Percentiles rank a stretch among this genome's conserved stretches.
phyloP scores from a whole-genome alignment of 2,329 filamentous ascomycete species.

The Pseudogymnoascus sp. region DNA sequence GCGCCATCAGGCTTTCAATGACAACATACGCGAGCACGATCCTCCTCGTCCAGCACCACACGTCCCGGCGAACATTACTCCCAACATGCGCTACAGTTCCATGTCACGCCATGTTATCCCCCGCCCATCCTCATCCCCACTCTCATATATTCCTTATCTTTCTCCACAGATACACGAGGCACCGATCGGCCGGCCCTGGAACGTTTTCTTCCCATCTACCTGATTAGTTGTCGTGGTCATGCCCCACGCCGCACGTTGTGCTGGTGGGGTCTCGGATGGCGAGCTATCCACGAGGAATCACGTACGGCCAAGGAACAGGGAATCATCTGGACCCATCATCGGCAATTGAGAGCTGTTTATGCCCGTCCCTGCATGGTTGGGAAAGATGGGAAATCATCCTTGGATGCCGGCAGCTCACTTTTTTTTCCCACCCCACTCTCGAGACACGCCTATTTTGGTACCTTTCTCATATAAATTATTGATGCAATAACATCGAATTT shows the following conservation, averaged over 20 bases:
- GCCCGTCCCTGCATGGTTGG: background rate
- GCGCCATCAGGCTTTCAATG: background rate
- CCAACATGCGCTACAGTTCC: background rate
- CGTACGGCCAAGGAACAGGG: conserved; percentile 9
- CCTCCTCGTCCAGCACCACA: background rate
- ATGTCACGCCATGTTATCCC: background rate
- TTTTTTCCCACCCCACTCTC: background rate
- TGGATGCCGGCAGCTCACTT: background rate
- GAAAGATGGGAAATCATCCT: background rate
- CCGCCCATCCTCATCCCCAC: background rate
- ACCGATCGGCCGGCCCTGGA: background rate
- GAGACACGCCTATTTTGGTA: background rate
- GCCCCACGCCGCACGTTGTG: background rate
- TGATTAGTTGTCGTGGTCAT: background rate
- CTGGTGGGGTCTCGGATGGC: conserved; percentile 6
- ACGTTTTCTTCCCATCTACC: background rate
- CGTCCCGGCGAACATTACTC: background rate
- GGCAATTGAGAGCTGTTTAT: background rate
- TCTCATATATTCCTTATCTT: background rate
- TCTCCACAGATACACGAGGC: background rate
- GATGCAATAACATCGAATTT: background rate
- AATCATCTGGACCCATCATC: background rate
- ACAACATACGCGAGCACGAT: background rate
- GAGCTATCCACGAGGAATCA: conserved; percentile 17
- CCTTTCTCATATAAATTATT: background rate